Conservation (phyloP, 768 basidiomycete genomes). For the Podaxis carcinomalis region DNA sequence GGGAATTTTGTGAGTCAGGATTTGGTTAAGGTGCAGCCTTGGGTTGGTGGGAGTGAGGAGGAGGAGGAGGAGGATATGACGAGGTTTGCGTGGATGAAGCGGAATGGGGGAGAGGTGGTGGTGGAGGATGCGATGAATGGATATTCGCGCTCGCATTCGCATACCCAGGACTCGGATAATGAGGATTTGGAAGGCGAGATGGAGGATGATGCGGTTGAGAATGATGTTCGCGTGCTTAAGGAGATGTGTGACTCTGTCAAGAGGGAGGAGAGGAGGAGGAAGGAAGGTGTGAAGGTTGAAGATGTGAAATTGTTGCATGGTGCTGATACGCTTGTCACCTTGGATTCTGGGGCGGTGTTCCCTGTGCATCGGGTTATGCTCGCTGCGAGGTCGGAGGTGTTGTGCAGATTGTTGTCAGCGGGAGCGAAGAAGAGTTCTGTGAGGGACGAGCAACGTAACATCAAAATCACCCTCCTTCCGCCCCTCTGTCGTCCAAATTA, state of each 20-base stretch:
- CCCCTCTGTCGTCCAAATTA: slow-evolving; percentile 14
- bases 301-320: slow-evolving; percentile 36
- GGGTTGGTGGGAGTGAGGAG: slow-evolving; percentile 23
- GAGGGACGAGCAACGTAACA: slow-evolving; percentile 12
- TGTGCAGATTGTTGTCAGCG: slow-evolving; percentile 36
- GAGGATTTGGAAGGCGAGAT: slow-evolving; percentile 29
- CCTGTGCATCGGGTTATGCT: slow-evolving; percentile 69
- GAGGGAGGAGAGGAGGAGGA: slow-evolving; percentile 22
- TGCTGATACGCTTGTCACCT: slow-evolving; percentile 57
- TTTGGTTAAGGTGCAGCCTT: slow-evolving; percentile 64
- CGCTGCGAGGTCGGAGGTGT: slow-evolving; percentile 46
- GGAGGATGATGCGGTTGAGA: slow-evolving; percentile 32
- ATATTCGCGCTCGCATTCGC: not conserved
- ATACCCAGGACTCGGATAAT: slow-evolving; percentile 13
- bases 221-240: slow-evolving; percentile 30
- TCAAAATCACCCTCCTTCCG: slow-evolving; percentile 13
- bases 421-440: not conserved
- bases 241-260: slow-evolving; percentile 29
- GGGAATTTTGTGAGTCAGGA: slow-evolving; percentile 65
- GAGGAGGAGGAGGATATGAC: not conserved
- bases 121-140: not conserved
- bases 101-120: not conserved
- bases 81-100: not conserved
- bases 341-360: slow-evolving; percentile 37
- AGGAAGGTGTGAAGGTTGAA: slow-evolving; percentile 13